phyloP scores from a whole-genome alignment of 352 stramenopile species.

The Globisporangium paroecandrum region DNA sequence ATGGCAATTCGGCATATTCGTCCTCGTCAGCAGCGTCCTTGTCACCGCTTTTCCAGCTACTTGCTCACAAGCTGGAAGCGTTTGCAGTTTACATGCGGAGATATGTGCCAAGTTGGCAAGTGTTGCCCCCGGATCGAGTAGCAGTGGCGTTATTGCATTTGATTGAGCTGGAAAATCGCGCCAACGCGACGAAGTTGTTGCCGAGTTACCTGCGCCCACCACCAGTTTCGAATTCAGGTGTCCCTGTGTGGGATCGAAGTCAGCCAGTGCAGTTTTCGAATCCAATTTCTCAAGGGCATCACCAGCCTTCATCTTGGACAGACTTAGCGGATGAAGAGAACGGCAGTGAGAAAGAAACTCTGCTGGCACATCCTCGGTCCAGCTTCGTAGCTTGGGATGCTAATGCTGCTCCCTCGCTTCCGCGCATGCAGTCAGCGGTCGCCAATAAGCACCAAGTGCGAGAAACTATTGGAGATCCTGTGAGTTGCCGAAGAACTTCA shows the following conservation, averaged over 20 bases:
- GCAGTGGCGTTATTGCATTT: constrained; percentile 50
- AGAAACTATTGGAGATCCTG: background rate
- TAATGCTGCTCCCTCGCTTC: background rate
- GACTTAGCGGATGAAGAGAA: constrained; percentile 16
- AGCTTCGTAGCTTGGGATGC: constrained; percentile 15
- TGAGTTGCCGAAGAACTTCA: background rate
- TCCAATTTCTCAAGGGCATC: background rate
- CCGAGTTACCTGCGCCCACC: constrained; percentile 46
- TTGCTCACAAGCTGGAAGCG: constrained; percentile 48
- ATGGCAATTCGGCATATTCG: constrained; percentile 27
- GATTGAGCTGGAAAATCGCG: constrained; percentile 47
- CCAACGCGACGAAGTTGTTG: constrained; percentile 50
- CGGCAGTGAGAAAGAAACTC: background rate
- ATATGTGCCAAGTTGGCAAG: constrained; percentile 47
- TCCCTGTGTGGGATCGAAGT: background rate
- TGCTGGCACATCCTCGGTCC: background rate
- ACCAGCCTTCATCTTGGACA: constrained; percentile 11
- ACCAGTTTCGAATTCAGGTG: background rate
- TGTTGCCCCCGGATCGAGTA: constrained; percentile 50
- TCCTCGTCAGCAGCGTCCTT: constrained; percentile 19
- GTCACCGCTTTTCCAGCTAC: constrained; percentile 50
- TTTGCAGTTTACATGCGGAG: constrained; percentile 44
- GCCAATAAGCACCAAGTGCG: background rate
- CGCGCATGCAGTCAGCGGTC: background rate
- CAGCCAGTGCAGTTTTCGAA: background rate